These are phyloP conservation scores for Colletotrichum noveboracense DNA, from an alignment of 2,329 filamentous ascomycete species.

Conservation along the genomic window DNA sequence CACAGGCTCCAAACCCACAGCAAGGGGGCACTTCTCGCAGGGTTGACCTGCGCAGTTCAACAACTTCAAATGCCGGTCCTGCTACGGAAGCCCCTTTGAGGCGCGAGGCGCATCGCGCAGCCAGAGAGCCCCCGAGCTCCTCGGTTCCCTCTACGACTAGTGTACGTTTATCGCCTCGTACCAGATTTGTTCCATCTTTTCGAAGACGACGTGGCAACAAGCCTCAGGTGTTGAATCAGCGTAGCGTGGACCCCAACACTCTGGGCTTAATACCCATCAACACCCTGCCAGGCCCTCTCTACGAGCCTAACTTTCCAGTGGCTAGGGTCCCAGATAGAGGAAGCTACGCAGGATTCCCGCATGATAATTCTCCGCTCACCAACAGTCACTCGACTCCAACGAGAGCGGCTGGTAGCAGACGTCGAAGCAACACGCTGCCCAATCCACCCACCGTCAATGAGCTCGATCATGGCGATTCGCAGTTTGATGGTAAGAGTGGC, in stretches of 20 bases:
- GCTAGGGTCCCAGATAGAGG: background rate
- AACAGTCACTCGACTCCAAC: background rate
- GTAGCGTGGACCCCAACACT: background rate
- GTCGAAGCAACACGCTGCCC: background rate
- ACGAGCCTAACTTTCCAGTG: background rate
- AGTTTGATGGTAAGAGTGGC: background rate
- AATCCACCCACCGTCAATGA: background rate
- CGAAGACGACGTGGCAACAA: background rate
- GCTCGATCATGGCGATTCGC: background rate
- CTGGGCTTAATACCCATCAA: constrained; percentile 1
- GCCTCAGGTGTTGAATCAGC: constrained; percentile 6
- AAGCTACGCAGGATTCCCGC: background rate
- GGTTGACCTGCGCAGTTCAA: background rate
- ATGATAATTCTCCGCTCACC: background rate
- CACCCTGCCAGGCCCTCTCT: background rate
- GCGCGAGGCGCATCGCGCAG: background rate
- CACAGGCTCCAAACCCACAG: background rate
- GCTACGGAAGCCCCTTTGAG: background rate
- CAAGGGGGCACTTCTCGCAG: background rate
- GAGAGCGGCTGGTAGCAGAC: background rate
- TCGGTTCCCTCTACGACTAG: background rate
- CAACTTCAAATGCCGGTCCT: background rate
- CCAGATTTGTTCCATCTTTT: background rate
- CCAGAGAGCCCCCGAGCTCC: background rate
- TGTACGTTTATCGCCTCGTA: background rate